Base-by-base conservation (phyloP, 1,139 yeast species). In the Petasospora rhodanensis region DNA sequence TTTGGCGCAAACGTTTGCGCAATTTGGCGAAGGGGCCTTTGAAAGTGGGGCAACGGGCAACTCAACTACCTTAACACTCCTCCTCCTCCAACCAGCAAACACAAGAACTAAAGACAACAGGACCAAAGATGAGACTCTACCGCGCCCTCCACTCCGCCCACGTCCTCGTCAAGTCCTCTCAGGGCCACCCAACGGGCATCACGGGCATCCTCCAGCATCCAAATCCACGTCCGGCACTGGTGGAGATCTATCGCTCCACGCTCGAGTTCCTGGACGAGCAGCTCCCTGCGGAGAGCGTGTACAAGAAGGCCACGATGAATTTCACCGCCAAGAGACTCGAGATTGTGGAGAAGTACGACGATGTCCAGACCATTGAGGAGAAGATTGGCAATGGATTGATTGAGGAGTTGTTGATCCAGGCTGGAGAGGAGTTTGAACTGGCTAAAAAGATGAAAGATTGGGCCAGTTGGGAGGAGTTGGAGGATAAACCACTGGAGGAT, bases 151-250 rank as follows among this genome's bases (percentile, higher is more conserved):
- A 71, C 40, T 50, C 56, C 15, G 60, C 65, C 43, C 77, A 76
- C 46, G 77, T 82, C 24, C 68, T 82, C 44, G 72, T 82, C 41
- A 76, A 69, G 54, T 66, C 86, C n/a, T 75, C 76, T 6, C 62
- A 68, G 28, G 91, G 91, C 9, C 68, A 71, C 46, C 83, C 91
- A 24, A 84, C 94, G 23, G 95, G 95, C 48, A 54, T 85, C 42
- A 73, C 95, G 7, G 94, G 94, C 2, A 58, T 85, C 42, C 70
- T 66, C 55, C 82, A 79, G 54, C 94, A 84, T 56, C 94, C 95
- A 37, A 73, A 80, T 56, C 95, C 95, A 38, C 75, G 86, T 58
- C 91, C 93, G 3, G 84, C 89, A 4, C 68, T 85, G 50, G 64
- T 77, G 38, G 72, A 82, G 33, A 66, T 84, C 30, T 85, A 85